Conservation (phyloP, 306 rosid genomes). For the Benincasa hispida region DNA sequence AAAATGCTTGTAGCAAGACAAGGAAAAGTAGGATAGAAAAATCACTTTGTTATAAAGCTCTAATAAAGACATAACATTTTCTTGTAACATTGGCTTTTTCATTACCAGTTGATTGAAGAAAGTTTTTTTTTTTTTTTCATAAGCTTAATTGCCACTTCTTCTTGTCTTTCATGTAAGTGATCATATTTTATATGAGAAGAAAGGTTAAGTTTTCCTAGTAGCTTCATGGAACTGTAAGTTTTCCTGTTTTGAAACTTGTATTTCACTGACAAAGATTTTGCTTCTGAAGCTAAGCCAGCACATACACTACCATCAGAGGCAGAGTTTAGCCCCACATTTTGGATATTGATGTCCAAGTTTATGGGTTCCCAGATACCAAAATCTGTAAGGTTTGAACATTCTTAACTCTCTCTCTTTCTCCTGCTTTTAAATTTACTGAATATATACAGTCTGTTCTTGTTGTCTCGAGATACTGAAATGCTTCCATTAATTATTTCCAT, state of each 20-base stretch:
- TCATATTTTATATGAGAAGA: background rate
- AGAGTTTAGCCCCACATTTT: background rate
- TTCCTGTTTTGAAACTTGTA: background rate
- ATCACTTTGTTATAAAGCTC: background rate
- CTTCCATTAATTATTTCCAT: too few relatives aligned
- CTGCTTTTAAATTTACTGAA: background rate
- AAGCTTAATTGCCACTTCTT: background rate
- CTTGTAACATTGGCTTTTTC: background rate
- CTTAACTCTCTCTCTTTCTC: background rate
- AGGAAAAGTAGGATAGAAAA: background rate
- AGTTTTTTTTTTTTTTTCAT: background rate
- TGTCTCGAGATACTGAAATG: background rate
- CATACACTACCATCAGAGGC: background rate
- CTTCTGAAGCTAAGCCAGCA: background rate
- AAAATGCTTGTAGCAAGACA: background rate
- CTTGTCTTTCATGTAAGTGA: background rate
- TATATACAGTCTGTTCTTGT: background rate
- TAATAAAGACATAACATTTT: background rate
- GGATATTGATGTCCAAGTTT: background rate
- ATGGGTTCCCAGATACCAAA: conserved; percentile 29
- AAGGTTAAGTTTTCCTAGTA: background rate
- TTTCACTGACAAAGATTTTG: background rate
- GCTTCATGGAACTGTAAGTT: background rate
- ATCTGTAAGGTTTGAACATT: conserved; percentile 44
- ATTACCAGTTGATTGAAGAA: too few relatives aligned